Base-by-base conservation (phyloP, 768 basidiomycete species). In the Psilocybe subaeruginosa region DNA sequence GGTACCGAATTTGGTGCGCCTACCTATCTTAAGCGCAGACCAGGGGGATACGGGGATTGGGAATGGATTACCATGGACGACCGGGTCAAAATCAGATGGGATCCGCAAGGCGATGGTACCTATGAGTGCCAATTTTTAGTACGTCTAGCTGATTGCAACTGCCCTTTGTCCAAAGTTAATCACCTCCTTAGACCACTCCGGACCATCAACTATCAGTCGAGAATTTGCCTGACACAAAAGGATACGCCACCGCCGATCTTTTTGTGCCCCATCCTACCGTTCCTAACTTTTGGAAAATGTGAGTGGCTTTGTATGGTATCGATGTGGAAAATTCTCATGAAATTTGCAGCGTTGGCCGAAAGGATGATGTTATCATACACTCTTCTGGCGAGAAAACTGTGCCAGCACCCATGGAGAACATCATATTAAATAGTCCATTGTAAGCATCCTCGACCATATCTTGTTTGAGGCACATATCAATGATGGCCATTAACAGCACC, bases 241-340 rank as follows among this genome's bases (percentile, higher is more conserved):
- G 81, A 11, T 82, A 82, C 51, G 76, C 76, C 1, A 81, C 76
- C 9, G 76, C 74, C 2, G 82, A 83, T 68, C 64, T 81, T 6
- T 81, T 78, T 61, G 57, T 75, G 35, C 73, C 70, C 27, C 83
- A 84, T 61, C 80, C 83, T 0, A 78, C 75, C 5, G 75, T 77
- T 8, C 65, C 73, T 3, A 69, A 73, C 12, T 66, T 79, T n/a
- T 85, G 77, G 72, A 81, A 75, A 66, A 69, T 81, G 80, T 82
- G 56, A 12, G 72, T 59, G 3, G 9, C 39, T 49, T 16, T 19
- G 14, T 48, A 33, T 14, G 43, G 27, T 19, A 17, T 8, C 11
- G 35, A 46, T 33, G 4, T 4, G 8, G 11, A 57, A 19, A 12
- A 29, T 37, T 19, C 2, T 50, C 35, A 27, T 39, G 17, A 47